phyloP scores from a whole-genome alignment of 1,139 yeast genomes.

The Nadsonia starkeyi-henricii region DNA sequence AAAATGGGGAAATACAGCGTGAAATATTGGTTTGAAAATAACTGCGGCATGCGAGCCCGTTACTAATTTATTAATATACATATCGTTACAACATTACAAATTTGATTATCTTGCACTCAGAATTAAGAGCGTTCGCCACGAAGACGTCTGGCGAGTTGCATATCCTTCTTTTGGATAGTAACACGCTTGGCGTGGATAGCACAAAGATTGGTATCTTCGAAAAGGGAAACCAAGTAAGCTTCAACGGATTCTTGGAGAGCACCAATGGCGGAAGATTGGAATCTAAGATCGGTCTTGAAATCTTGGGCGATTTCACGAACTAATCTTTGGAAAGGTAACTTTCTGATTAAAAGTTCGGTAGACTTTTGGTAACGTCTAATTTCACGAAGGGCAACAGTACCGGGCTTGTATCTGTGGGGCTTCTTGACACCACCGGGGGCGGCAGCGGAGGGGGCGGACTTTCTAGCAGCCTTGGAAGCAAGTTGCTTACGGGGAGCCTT shows the following conservation, averaged over 20 bases:
- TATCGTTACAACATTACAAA: no score
- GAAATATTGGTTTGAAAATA: no score
- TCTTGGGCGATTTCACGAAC: constrained; percentile 97
- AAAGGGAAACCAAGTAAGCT: constrained; percentile 83
- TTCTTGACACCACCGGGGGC: constrained; percentile 98
- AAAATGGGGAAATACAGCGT: no score
- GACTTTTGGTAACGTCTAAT: constrained; percentile 98
- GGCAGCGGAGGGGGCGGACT: constrained; percentile 64
- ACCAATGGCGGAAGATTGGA: constrained; percentile 98
- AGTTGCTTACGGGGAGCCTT: constrained; percentile 99
- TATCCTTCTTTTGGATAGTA: constrained; percentile 98
- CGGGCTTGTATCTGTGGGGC: constrained; percentile 99
- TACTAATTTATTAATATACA: no score
- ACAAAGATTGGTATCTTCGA: constrained; percentile 96
- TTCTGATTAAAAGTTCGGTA: constrained; percentile 92
- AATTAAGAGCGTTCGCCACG: constrained; percentile 53
- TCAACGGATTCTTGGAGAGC: constrained; percentile 98
- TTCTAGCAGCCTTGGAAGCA: constrained; percentile 98
- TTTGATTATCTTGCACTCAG: no score
- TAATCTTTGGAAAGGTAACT: constrained; percentile 97
- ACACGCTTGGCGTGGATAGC: constrained; percentile 99
- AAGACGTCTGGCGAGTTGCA: constrained; percentile 97
- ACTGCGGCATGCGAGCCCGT: no score
- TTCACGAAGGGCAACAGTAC: constrained; percentile 99
- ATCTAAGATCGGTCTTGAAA: constrained; percentile 94